These are phyloP conservation scores for Hyaloperonospora brassicae DNA, from an alignment of 352 stramenopile genomes.

Conservation along the genomic window DNA sequence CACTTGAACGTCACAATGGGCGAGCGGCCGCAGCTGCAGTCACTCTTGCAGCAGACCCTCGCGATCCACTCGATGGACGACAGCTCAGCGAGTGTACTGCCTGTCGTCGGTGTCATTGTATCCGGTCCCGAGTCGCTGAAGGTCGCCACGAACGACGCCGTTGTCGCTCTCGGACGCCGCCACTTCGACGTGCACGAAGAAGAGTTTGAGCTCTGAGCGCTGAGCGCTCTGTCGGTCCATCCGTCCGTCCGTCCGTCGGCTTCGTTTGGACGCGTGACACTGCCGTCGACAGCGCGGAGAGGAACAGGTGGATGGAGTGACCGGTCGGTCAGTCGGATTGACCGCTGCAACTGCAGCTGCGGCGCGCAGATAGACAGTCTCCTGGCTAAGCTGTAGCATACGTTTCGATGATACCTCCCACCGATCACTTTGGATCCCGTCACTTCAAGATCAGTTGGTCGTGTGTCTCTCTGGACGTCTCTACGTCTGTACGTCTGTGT, in stretches of 20 bases:
- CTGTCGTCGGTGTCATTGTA: slow-evolving; percentile 31
- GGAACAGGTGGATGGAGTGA: too few species aligned
- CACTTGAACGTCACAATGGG: slow-evolving; percentile 28
- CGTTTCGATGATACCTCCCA: not conserved
- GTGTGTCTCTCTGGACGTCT: too few species aligned
- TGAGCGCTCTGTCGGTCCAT: too few species aligned
- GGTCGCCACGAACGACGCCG: slow-evolving; percentile 28
- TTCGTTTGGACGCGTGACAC: not conserved
- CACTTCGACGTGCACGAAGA: slow-evolving; percentile 51
- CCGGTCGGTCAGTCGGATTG: too few species aligned
- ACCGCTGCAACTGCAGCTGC: too few species aligned
- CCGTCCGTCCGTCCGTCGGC: too few species aligned
- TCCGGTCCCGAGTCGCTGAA: slow-evolving; percentile 34
- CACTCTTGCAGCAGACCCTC: slow-evolving; percentile 25
- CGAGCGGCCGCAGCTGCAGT: slow-evolving; percentile 30
- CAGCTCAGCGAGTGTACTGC: slow-evolving; percentile 13
- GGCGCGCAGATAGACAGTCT: not conserved
- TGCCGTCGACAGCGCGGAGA: not conserved
- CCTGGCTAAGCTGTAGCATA: not conserved
- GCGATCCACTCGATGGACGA: slow-evolving; percentile 17
- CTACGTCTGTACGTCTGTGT: too few species aligned
- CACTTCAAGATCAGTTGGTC: slow-evolving; percentile 10
- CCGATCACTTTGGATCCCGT: slow-evolving; percentile 1
- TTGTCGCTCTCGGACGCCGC: slow-evolving; percentile 23
- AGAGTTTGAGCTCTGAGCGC: slow-evolving; percentile 39